Evolutionary conservation across 352 stramenopile species (phyloP), one percentile per base, ranked within the genome.

Genomic region (Pythium dissimile): DNA sequence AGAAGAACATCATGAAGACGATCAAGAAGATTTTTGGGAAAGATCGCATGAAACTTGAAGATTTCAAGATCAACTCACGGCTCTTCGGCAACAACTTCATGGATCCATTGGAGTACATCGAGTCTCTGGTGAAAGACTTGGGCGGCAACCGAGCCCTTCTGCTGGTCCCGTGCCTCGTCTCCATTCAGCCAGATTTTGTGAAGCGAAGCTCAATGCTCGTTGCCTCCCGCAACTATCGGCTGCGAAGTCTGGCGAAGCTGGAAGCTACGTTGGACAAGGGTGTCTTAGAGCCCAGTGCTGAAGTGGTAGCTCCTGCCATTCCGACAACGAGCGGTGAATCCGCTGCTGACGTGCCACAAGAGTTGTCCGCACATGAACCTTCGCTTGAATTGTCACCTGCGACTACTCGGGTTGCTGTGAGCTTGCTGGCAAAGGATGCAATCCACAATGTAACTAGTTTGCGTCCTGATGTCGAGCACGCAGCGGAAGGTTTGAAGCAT

Each of bases 11-110:
- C 55, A 75, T 88, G 52, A 86, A 88, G 45, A 69, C 72, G 5
- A 65, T 89, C 54, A 86, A 83, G 52, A 88, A 84, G 50, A 37
- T 86, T n/a, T 63, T 87, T n/a, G 73, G 71, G 26, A 80, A 77
- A 51, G 57, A 86, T 62, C 86, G 80, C 27, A 26, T 51, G 10
- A 72, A 72, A 34, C 50, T 87, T 21, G 75, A 90, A 50, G 83
- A 91, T 28, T 93, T 93, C 58, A 93, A 91, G 71, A 83, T 86
- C 44, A 93, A 89, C 42, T 78, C 80, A 28, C 75, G 77, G 1
- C 66, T 93, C 10, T 88, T 75, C 62, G 83, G 83, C 30, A 91
- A 86, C 66, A 79, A 85, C 54, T 91, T 89, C 38, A 88, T 93
- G 80, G 83, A 91, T 37, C 53, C 77, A 0, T 49, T 70, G 35